Evolutionary conservation across 2,329 filamentous ascomycete species (phyloP), one percentile per base, ranked within the genome.

Genomic region (Colletotrichum sidae): DNA sequence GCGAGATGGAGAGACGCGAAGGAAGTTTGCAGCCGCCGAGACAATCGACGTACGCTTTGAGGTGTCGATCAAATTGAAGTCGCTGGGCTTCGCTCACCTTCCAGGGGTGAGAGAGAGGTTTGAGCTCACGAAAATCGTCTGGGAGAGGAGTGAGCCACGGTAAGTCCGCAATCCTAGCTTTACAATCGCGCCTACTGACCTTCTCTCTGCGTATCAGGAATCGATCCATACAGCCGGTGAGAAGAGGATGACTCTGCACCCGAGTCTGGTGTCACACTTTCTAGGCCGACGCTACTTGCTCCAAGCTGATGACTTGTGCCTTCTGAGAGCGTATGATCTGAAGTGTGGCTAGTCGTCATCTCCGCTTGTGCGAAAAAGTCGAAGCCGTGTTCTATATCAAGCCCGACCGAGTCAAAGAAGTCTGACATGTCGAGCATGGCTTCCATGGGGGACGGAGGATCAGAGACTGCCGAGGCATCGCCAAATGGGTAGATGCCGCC

Each of bases 341-440:
- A 3, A n/a, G 42, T n/a, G 7, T 15, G 12, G 13, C 49, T 7
- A 37, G 37, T 52, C 15, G 33, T 13, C 2, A 25, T 9, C 33
- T 15, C 54, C 8, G 13, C 1, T 25, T 41, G 55, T 11, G n/a
- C 33, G 35, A 45, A 53, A 41, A 60, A 39, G 33, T 60, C 41
- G 25, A 54, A 54, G 10, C 35, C 57, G 37, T 53, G 35, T 38
- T 52, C 44, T 47, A 60, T 33, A 11, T 60, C 47, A 10, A 53
- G 49, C 6, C 41, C 50, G 6, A 53, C 39, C 6, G 50, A 52
- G 15, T 45, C 57, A 44, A 53, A 52, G 39, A 60, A 53, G 10
- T 60, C 57, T 34, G 49, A 53, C 37, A 60, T 53, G 33, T 60
- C 57, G 10, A 45, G 39, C 47, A 60, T 53, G 35, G 39, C 57